phyloP scores from a whole-genome alignment of 2,329 filamentous ascomycete species.

The Penicillium sp. region DNA sequence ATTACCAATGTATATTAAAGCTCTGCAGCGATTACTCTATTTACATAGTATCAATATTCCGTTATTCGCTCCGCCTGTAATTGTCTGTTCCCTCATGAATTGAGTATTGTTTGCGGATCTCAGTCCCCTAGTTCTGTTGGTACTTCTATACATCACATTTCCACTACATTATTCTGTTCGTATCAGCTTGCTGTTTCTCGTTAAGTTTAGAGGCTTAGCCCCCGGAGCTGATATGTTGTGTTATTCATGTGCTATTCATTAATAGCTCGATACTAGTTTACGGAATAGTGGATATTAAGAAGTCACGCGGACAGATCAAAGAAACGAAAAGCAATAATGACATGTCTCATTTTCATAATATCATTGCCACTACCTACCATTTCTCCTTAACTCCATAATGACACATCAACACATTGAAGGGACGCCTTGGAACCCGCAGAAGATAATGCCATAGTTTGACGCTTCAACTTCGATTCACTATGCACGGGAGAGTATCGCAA shows the following conservation, averaged over 20 bases:
- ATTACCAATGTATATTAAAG: not conserved
- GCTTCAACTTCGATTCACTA: not conserved
- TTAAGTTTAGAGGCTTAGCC: not conserved
- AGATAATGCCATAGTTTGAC: conserved; percentile 1
- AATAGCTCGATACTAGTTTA: not conserved
- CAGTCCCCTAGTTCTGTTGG: not conserved
- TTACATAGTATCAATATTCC: not conserved
- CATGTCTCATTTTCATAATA: conserved; percentile 12
- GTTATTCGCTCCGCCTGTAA: not conserved
- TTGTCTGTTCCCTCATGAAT: not conserved
- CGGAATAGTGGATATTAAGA: not conserved
- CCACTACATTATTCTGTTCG: not conserved
- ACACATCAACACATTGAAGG: conserved; percentile 2
- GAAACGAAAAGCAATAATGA: conserved; percentile 3
- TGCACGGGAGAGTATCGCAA: not conserved
- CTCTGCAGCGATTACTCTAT: not conserved
- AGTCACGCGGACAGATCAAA: not conserved
- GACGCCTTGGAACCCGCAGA: conserved; percentile 1
- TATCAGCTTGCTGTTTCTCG: not conserved
- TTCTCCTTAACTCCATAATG: conserved; percentile 6
- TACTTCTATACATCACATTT: not conserved
- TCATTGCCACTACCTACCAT: conserved; percentile 10
- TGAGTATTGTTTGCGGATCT: not conserved
- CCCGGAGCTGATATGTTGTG: too few species aligned
- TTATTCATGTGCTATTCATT: not conserved